A percentile compares a stretch with the other conserved stretches of the same genome.
These are phyloP conservation scores for Umbilicus rupestris DNA, from an alignment of 164 flowering plant species.

Conservation along the genomic window DNA sequence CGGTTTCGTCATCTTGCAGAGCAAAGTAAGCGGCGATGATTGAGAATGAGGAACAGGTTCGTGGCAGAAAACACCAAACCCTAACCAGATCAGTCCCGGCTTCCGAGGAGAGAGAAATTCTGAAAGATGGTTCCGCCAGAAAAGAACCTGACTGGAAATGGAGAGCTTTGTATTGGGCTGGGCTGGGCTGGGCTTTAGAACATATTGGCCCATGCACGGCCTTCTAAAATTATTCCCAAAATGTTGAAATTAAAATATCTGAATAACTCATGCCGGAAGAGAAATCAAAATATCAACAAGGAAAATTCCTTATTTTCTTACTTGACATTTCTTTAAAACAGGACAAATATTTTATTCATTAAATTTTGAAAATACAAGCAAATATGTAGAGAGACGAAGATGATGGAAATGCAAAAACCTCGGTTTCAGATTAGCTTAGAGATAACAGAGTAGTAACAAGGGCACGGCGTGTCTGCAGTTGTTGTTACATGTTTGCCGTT, in stretches of 20 bases:
- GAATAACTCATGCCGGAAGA: too few species aligned
- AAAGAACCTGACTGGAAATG: not conserved
- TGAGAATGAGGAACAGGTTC: not conserved
- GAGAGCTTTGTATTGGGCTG: not conserved
- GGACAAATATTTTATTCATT: too few species aligned
- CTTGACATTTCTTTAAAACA: too few species aligned
- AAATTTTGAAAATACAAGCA: too few species aligned
- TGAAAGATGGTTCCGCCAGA: not conserved
- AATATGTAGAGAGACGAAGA: too few species aligned
- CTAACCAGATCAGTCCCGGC: constrained; percentile 4
- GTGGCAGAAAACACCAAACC: not conserved
- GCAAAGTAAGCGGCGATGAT: not conserved
- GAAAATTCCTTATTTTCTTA: too few species aligned
- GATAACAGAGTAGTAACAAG: not conserved
- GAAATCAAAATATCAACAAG: too few species aligned
- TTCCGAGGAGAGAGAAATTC: not conserved
- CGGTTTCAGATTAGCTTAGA: not conserved
- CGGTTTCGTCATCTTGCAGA: constrained; percentile 22
- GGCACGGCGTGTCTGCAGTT: not conserved
- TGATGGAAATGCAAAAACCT: not conserved
- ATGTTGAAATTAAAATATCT: too few species aligned
- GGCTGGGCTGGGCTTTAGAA: not conserved
- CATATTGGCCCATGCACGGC: not conserved
- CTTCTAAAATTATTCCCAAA: too few species aligned
- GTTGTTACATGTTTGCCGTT: constrained; percentile 49